These are phyloP conservation scores for Tephrocybe rancida DNA, from an alignment of 768 basidiomycete species.

Conservation along the genomic window DNA sequence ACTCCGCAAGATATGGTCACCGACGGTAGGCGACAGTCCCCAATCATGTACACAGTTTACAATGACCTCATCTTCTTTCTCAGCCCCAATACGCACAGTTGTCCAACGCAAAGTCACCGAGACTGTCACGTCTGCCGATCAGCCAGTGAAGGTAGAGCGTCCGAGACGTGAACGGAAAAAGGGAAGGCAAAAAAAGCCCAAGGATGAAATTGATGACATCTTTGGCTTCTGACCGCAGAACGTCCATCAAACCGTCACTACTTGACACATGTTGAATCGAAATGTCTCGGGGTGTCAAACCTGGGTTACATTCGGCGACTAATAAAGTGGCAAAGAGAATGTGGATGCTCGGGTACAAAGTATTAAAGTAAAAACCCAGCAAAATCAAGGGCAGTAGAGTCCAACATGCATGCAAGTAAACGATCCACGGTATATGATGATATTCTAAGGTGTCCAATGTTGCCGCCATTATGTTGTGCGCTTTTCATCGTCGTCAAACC, in stretches of 20 bases:
- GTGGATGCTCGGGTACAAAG: conserved; percentile 8
- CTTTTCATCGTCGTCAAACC: conserved; percentile 17
- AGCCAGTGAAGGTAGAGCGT: no score
- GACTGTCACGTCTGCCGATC: background rate
- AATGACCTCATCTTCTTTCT: background rate
- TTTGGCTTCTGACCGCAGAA: conserved; percentile 47
- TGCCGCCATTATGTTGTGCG: conserved; percentile 16
- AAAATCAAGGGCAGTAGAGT: conserved; percentile 23
- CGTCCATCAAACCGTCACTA: background rate
- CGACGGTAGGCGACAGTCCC: background rate
- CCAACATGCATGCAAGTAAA: conserved; percentile 6
- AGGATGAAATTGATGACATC: conserved; percentile 72
- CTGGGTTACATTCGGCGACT: conserved; percentile 6
- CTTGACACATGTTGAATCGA: background rate
- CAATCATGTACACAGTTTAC: background rate
- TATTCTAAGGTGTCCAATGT: conserved; percentile 32
- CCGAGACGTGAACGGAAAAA: conserved; percentile 22
- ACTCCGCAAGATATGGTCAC: no score
- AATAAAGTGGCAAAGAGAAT: conserved; percentile 8
- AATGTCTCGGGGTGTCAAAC: conserved; percentile 6
- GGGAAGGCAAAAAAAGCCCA: conserved; percentile 40
- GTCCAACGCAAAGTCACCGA: conserved; percentile 1
- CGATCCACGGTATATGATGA: conserved; percentile 29
- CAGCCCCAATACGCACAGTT: conserved; percentile 7
- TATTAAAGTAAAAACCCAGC: conserved; percentile 23